Base-by-base conservation (phyloP, 768 basidiomycete species). In the Fistulinella prunicolor region DNA sequence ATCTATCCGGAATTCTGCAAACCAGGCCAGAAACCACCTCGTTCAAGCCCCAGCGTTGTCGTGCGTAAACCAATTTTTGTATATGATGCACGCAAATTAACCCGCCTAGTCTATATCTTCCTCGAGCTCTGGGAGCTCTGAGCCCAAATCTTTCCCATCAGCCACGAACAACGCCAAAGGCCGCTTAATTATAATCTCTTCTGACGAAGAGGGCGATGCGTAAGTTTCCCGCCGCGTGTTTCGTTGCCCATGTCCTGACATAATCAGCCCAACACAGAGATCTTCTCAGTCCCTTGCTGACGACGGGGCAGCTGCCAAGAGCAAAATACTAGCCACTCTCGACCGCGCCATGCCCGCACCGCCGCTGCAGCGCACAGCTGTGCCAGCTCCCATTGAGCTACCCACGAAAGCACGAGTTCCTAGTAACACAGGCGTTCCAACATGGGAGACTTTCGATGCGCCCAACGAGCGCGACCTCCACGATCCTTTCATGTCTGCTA, bases 401-500 rank as follows among this genome's bases (percentile, higher is more conserved):
- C 68, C 57, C 17, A 32, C 44, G 6, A 58, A 61, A 28, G 29
- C 38, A 41, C 57, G 57, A 30, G 40, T 55, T 46, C 38, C 59
- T 17, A 50, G 62, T 36, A 43, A 52, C 32, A 2, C 49, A 30
- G 17, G 38, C 5, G 39, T 34, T 6, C 50, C 54, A 10, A 62
- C 53, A 1, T 65, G 69, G 56, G 66, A 68, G 46, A 64, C 66
- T 4, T 67, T 69, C 29, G 63, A 64, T 38, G 50, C 38, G 10
- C 63, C 65, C 21, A 56, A 68, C 26, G 56, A 64, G 3, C 57
- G 54, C 16, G 20, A 35, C 16, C 40, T 62, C 14, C 46, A 65
- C 16, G 68, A 72, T 13, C 66, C 69, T 23, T 49, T 40, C n/a
- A 74, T 66, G 62, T 62, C 70, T 19, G 58, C 75, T 24, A 70